phyloP scores from a whole-genome alignment of 345 rosid genomes.

The Salix caprea region DNA sequence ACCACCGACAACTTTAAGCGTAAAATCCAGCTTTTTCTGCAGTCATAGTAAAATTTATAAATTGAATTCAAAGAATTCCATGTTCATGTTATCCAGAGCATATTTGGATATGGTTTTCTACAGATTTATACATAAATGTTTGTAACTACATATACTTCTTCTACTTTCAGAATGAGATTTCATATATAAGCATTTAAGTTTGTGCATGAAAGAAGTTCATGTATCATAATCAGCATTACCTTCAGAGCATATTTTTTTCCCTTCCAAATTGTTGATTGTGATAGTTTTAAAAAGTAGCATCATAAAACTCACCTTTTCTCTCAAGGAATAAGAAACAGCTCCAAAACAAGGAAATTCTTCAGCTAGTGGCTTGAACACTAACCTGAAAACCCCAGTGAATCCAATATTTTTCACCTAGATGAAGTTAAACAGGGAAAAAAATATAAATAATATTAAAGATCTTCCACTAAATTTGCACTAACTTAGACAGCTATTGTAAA shows the following conservation, averaged over 20 bases:
- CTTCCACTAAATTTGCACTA: not conserved
- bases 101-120: too few relatives aligned
- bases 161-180: too few relatives aligned
- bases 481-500: not conserved
- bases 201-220: too few relatives aligned
- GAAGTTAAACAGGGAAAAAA: slow-evolving; percentile 9
- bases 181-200: too few relatives aligned
- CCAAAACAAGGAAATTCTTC: slow-evolving; percentile 87
- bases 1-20: slow-evolving; percentile 71
- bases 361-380: slow-evolving; percentile 81
- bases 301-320: slow-evolving; percentile 54
- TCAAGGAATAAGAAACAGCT: slow-evolving; percentile 72
- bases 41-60: not conserved
- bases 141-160: too few relatives aligned
- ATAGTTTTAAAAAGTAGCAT: not conserved
- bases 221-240: not conserved
- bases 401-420: slow-evolving; percentile 76
- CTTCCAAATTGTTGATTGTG: not conserved
- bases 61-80: too few relatives aligned
- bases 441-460: slow-evolving; percentile 2
- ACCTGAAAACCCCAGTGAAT: slow-evolving; percentile 90
- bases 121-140: not conserved
- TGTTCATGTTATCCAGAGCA: too few relatives aligned
- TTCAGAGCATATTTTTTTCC: not conserved
- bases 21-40: slow-evolving; percentile 75